Base-by-base conservation (phyloP, 495 filamentous ascomycete species). In the Penicillium cataractarum region DNA sequence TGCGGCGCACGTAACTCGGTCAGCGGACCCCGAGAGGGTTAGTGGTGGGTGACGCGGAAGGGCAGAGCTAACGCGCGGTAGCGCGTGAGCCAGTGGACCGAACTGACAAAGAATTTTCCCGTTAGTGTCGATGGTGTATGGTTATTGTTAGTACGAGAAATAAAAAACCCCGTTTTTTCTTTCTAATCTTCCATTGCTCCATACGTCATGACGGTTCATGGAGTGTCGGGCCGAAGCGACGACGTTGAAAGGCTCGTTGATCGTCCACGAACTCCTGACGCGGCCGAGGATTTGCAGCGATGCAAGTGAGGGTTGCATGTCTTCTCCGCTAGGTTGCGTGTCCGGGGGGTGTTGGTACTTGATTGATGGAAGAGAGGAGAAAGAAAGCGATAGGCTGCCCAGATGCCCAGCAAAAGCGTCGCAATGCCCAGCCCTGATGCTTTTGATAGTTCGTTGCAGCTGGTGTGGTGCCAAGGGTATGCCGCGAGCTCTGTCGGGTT, bases 61-160 rank as follows among this genome's bases (percentile, higher is more conserved):
- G 27, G 42, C 55, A 59, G 56, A 66, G 60, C 60, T 63, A 63
- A 66, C 44, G 60, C 56, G 60, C 56, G 55, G 60, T 66, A 66
- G 60, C 35, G 50, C 39, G 51, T 24, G 55, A 46, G 24, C 49
- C 58, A 55, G 63, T 61, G 58, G 58, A 57, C 48, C 63, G n/a
- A 42, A 37, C 46, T 31, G 26, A 33, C 24, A 19, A n/a, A 29
- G 26, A 48, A 32, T 32, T 19, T 21, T 17, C 48, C 40, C 40
- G 55, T 57, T 46, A 24, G 55, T 31, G 40, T 48, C 39, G 27
- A 26, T 29, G 13, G 0, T 50, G 15, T 27, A 8, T 29, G 2
- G 13, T n/a, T 4, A 13, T 27, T 50, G n/a, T 19, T 46, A 22
- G 8, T 9, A n/a, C 6, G 22, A n/a, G 12, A 17, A 9, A 15